Evolutionary conservation across 345 rosid genomes (phyloP).

Genomic region (Citrus trifoliata): DNA sequence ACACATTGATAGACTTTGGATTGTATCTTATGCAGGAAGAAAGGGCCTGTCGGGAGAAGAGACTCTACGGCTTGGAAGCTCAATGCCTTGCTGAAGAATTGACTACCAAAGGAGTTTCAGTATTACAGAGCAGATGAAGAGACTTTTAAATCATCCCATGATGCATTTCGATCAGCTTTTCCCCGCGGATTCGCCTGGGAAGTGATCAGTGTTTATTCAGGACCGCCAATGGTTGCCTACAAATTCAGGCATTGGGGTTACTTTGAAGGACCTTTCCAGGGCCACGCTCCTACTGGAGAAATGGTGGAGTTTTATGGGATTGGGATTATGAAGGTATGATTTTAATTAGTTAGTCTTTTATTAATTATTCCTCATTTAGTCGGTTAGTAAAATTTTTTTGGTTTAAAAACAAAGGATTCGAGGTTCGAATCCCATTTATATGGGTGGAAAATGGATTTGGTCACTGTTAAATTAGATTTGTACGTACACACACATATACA

Average conservation of each 20-base stretch:
- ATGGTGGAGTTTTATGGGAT: conserved; percentile 57
- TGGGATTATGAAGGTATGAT: conserved; percentile 58
- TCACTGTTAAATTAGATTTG: no score
- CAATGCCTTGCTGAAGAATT: conserved; percentile 60
- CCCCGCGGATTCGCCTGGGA: conserved; percentile 86
- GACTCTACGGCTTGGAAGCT: conserved; percentile 52
- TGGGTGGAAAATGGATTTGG: no score
- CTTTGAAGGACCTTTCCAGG: conserved; percentile 70
- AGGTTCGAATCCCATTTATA: no score
- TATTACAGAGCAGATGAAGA: conserved; percentile 67
- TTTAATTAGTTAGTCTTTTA: background rate
- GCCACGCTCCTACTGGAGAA: conserved; percentile 70
- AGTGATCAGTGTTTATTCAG: conserved; percentile 54
- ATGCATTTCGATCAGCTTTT: conserved; percentile 54
- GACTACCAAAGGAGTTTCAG: conserved; percentile 50
- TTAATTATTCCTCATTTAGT: no score
- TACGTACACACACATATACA: no score
- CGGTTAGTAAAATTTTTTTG: no score
- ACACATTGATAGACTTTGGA: background rate
- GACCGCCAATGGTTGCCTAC: conserved; percentile 67
- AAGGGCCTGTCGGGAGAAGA: conserved; percentile 69
- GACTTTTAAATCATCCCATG: conserved; percentile 72
- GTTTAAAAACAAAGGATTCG: no score
- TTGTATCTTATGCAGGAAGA: conserved; percentile 38
- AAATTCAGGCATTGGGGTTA: conserved; percentile 87